A percentile compares a stretch with the other conserved stretches of the same genome.
Evolutionary conservation across 257 asterid species (phyloP).

Genomic region (Euphrasia confusa): DNA sequence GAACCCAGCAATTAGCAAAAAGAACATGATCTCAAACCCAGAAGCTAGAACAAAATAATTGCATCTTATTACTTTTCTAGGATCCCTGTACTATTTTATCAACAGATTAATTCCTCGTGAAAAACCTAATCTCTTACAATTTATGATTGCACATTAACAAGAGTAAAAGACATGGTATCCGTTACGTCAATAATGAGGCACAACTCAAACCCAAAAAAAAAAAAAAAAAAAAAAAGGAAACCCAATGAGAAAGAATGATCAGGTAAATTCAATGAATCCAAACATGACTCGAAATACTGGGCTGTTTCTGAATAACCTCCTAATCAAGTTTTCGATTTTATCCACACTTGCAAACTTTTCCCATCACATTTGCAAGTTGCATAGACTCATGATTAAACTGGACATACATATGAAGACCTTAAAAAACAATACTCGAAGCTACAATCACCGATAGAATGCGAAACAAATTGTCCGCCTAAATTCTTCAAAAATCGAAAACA

Average conservation of each 20-base stretch:
- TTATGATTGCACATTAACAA: background rate
- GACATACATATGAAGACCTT: conserved; percentile 12
- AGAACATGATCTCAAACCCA: conserved; percentile 1
- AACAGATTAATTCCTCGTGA: background rate
- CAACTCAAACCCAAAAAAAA: background rate
- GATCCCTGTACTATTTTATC: conserved; percentile 1
- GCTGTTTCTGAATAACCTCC: conserved; percentile 8
- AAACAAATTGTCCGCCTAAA: conserved; percentile 15
- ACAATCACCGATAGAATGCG: conserved; percentile 9
- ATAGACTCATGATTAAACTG: conserved; percentile 14
- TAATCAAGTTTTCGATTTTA: background rate
- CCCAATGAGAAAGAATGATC: background rate
- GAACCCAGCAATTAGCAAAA: conserved; percentile 2
- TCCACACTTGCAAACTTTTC: conserved; percentile 7
- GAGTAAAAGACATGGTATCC: background rate
- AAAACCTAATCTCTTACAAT: background rate
- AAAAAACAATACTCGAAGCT: conserved; percentile 15
- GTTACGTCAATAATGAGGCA: background rate
- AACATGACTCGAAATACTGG: conserved; percentile 7
- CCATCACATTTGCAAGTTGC: conserved; percentile 12
- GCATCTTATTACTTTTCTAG: conserved; percentile 4
- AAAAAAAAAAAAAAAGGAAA: background rate
- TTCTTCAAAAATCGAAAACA: conserved; percentile 1
- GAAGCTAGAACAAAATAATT: conserved; percentile 10
- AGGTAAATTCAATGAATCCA: background rate